A percentile compares a stretch with the other conserved stretches of the same genome.
Conservation (phyloP, 2,329 filamentous ascomycete species). For the Myriosclerotinia scirpicola region DNA sequence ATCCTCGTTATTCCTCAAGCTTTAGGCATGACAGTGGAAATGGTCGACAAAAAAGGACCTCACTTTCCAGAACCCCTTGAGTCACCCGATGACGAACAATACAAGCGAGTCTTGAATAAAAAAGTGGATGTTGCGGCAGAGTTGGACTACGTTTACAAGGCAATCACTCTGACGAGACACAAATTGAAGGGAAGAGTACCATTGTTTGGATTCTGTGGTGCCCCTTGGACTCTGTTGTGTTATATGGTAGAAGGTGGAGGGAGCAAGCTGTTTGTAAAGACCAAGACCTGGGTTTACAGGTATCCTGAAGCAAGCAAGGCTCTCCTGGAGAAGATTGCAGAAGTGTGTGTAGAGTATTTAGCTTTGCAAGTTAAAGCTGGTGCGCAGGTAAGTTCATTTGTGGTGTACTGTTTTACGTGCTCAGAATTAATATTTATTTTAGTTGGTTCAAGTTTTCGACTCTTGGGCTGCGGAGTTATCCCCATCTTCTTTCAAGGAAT, state of each 20-base stretch:
- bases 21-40: constrained; percentile 97
- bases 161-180: constrained; percentile 84
- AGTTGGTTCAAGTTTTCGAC: constrained; percentile 95
- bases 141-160: constrained; percentile 92
- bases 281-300: constrained; percentile 95
- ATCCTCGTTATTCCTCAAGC: constrained; percentile 97
- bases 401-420: neutral
- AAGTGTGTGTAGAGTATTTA: constrained; percentile 92
- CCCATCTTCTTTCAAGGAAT: constrained; percentile 77
- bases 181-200: constrained; percentile 88
- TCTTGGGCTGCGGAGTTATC: constrained; percentile 96
- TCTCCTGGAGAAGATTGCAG: constrained; percentile 85
- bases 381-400: constrained; percentile 63
- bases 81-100: constrained; percentile 80
- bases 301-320: constrained; percentile 78
- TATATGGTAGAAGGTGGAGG: constrained; percentile 99
- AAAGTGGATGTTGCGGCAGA: constrained; percentile 82
- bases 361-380: constrained; percentile 90
- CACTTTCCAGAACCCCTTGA: constrained; percentile 86
- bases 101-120: constrained; percentile 70
- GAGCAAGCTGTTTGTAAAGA: constrained; percentile 89
- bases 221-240: constrained; percentile 94
- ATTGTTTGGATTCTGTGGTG: constrained; percentile 93
- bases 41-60: constrained; percentile 96
- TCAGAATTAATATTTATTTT: constrained; percentile 13